A percentile compares a stretch with the other conserved stretches of the same genome.
These are phyloP conservation scores for Penicillium paradoxum DNA, from an alignment of 495 filamentous ascomycete species.

Conservation along the genomic window DNA sequence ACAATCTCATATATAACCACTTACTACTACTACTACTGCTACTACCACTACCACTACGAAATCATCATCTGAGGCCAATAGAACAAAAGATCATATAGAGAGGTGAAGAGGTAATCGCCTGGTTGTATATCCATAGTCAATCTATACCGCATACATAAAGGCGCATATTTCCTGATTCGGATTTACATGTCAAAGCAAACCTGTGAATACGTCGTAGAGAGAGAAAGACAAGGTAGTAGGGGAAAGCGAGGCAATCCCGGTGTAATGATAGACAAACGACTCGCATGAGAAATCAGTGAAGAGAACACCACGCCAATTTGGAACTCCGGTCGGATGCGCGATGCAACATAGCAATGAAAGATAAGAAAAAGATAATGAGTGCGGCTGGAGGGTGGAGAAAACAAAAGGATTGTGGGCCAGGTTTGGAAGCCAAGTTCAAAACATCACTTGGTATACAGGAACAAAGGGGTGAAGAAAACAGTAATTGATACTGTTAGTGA, in stretches of 20 bases:
- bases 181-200: background rate
- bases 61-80: too few relatives aligned
- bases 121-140: background rate
- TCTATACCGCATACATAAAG: conserved; percentile 2
- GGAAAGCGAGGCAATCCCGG: background rate
- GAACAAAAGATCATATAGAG: background rate
- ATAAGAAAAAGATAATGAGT: background rate
- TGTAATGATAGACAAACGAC: conserved; percentile 2
- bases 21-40: too few relatives aligned
- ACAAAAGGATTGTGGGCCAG: background rate
- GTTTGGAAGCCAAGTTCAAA: background rate
- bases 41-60: too few relatives aligned
- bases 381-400: background rate
- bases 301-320: conserved; percentile 15
- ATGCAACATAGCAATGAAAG: conserved; percentile 11
- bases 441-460: background rate
- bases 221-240: background rate
- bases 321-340: conserved; percentile 25
- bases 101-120: background rate
- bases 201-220: background rate
- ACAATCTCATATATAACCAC: too few relatives aligned
- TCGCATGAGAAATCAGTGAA: conserved; percentile 7
- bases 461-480: background rate
- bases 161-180: background rate
- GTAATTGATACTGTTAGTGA: background rate